Percentiles rank a stretch among this genome's conserved stretches.
Evolutionary conservation across 352 stramenopile genomes (phyloP).

Genomic region (Globisporangium lucens): DNA sequence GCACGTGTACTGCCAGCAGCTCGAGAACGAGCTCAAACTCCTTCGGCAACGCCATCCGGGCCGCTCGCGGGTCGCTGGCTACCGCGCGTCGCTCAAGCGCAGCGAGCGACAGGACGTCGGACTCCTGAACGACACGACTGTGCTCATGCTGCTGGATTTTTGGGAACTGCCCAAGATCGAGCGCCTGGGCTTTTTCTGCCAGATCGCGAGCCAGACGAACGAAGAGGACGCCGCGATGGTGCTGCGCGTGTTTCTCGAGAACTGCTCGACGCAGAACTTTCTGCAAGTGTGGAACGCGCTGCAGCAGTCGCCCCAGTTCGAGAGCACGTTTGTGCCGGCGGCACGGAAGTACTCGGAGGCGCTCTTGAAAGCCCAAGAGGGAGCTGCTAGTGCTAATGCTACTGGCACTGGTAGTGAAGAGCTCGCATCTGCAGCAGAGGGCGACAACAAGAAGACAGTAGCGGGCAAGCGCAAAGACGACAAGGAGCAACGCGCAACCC

Average conservation of each 20-base stretch:
- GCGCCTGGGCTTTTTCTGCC: slow-evolving; percentile 61
- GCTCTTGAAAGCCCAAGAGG: slow-evolving; percentile 6
- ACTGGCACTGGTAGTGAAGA: background rate
- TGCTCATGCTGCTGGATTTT: slow-evolving; percentile 64
- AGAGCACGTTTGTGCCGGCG: slow-evolving; percentile 31
- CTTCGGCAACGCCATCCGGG: slow-evolving; percentile 29
- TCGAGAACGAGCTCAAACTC: slow-evolving; percentile 54
- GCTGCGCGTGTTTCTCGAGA: slow-evolving; percentile 24
- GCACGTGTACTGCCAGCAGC: slow-evolving; percentile 60
- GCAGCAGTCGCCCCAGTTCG: slow-evolving; percentile 44
- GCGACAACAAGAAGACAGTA: slow-evolving; percentile 12
- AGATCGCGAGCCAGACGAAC: slow-evolving; percentile 58
- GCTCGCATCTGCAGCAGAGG: background rate
- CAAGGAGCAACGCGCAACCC: slow-evolving; percentile 1
- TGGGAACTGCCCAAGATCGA: slow-evolving; percentile 58
- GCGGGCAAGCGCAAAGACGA: slow-evolving; percentile 1
- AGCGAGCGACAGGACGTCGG: slow-evolving; percentile 35
- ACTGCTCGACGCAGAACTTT: slow-evolving; percentile 42
- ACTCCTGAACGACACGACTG: slow-evolving; percentile 50
- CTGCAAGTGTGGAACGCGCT: slow-evolving; percentile 49
- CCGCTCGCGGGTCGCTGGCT: slow-evolving; percentile 15
- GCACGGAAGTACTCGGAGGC: slow-evolving; percentile 20
- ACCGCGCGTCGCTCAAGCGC: slow-evolving; percentile 16
- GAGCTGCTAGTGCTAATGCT: background rate
- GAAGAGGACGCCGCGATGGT: slow-evolving; percentile 48